Evolutionary conservation across 768 basidiomycete genomes (phyloP), one percentile per base, ranked within the genome.

Genomic region (Termitomyces sp.): DNA sequence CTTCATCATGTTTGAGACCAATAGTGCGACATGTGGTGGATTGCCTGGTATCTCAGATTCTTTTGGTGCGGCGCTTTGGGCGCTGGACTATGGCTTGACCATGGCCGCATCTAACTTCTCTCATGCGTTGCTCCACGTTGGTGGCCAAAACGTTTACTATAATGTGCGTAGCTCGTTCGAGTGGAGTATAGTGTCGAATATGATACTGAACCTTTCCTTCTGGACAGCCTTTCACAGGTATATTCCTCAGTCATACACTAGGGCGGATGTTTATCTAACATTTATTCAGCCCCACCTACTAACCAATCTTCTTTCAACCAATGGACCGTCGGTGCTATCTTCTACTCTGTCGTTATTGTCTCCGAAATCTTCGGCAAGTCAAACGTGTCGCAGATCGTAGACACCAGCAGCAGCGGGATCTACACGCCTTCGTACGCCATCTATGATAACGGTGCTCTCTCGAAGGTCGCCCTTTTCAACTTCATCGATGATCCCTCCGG

Each of bases 291-390:
- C 7, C 77, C 80, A 2, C 79, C 80, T 3, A 77, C 76, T 3
- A 87, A 85, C 61, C 75, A 83, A 61, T 79, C 83, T 0, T 61
- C 73, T 0, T 82, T 76, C 69, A 79, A 79, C 58, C 74, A 87
- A 69, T 92, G 90, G 89, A 87, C 87, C 1, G 76, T 88, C 39
- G 88, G 88, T 3, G 79, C 87, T 0, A 71, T 87, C 46, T 91
- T 88, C 72, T 93, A 92, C 69, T 78, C 90, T 1, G 78, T 85
- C 1, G 71, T 94, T 26, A 77, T 86, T 60, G 74, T 88, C 41
- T 81, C 90, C 0, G 91, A 93, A 68, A 76, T 79, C 4, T 75
- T 92, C 32, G 90, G 88, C n/a, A 73, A 77, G 46, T 79, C 81
- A 41, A 85, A 85, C 68, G 72, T 68, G 1, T 82, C 87, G 1